Evolutionary conservation across 2,329 filamentous ascomycete species (phyloP).

Genomic region (Ceratocystis diversiconidia): DNA sequence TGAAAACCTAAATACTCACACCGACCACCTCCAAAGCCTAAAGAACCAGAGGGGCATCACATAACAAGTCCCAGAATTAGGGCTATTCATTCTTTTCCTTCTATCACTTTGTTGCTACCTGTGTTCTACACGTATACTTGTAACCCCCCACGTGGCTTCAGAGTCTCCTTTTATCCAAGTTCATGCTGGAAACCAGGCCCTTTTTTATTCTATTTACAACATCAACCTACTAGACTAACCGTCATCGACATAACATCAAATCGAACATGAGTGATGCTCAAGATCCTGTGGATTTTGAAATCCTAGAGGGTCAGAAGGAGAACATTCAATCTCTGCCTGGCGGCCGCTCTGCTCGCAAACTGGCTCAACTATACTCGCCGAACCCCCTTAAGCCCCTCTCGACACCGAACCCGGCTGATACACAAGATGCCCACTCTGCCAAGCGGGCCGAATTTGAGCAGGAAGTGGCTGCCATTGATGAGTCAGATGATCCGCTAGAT

Average conservation of each 20-base stretch:
- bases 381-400: conserved; percentile 42
- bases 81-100: background rate
- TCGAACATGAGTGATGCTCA: conserved; percentile 33
- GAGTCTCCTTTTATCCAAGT: background rate
- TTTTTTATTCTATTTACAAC: background rate
- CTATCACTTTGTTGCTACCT: background rate
- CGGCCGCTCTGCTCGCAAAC: conserved; percentile 73
- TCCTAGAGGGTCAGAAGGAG: conserved; percentile 94
- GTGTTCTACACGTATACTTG: background rate
- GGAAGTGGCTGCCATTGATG: conserved; percentile 62
- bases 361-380: conserved; percentile 68
- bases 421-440: conserved; percentile 61
- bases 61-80: background rate
- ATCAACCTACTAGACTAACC: background rate
- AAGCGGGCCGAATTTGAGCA: conserved; percentile 74
- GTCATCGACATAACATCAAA: no score
- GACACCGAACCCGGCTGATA: conserved; percentile 55
- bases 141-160: background rate
- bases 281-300: conserved; percentile 62
- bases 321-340: conserved; percentile 91
- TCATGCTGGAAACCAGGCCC: background rate
- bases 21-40: background rate
- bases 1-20: background rate
- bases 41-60: background rate
- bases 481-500: conserved; percentile 89